phyloP scores from a whole-genome alignment of 441 rosid species.

The Gossypium gossypioides region DNA sequence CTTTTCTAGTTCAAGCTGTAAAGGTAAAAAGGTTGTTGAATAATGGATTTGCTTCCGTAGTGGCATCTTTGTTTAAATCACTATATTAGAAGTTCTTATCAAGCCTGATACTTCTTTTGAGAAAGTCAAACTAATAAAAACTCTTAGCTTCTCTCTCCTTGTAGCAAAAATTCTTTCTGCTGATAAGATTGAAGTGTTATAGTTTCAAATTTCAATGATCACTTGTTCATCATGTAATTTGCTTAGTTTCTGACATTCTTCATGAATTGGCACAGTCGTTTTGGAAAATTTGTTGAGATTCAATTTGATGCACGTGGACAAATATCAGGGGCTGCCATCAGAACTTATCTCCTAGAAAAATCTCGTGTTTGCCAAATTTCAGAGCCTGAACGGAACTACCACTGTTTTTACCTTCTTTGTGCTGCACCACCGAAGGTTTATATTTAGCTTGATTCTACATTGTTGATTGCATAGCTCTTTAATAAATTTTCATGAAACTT shows the following conservation, averaged over 20 bases:
- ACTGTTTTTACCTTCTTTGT: constrained; percentile 83
- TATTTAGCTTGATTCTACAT: constrained; percentile 8
- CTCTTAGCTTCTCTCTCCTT: not conserved
- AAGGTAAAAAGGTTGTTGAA: not conserved
- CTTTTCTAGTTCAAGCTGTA: not conserved
- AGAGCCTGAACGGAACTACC: constrained; percentile 84
- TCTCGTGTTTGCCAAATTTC: constrained; percentile 93
- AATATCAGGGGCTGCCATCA: constrained; percentile 95
- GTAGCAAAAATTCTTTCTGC: not conserved
- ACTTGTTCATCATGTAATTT: constrained; percentile 5
- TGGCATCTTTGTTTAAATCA: not conserved
- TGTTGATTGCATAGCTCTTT: constrained; percentile 5
- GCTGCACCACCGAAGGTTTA: constrained; percentile 77
- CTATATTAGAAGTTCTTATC: not conserved
- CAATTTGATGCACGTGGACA: constrained; percentile 68
- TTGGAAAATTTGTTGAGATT: constrained; percentile 91
- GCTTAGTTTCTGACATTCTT: constrained; percentile 8
- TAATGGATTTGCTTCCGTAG: constrained; percentile 1
- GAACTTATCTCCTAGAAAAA: constrained; percentile 89
- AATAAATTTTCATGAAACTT: constrained; percentile 1
- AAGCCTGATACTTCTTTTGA: not conserved
- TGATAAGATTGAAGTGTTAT: not conserved
- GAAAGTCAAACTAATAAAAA: not conserved
- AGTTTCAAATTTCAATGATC: constrained; percentile 3
- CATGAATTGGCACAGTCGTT: constrained; percentile 53